These are phyloP conservation scores for Asterella californica DNA, from an alignment of 225 moss, liverwort and hornwort genomes.

Conservation along the genomic window DNA sequence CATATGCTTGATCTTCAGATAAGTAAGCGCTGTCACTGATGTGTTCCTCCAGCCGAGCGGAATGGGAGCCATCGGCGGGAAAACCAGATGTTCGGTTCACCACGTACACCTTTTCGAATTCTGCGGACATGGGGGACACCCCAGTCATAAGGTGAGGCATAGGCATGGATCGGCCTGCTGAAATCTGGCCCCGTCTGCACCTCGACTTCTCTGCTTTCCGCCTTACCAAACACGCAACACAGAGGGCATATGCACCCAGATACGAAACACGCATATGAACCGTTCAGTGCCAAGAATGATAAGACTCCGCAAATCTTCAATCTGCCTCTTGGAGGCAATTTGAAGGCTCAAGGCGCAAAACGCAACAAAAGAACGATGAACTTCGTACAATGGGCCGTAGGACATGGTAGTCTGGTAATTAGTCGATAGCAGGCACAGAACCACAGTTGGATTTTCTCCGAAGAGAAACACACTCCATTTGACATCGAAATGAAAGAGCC, in stretches of 20 bases:
- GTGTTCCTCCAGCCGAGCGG: slow-evolving; percentile 27
- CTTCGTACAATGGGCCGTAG: not conserved
- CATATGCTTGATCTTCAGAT: slow-evolving; percentile 40
- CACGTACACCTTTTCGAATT: slow-evolving; percentile 28
- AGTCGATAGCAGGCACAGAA: not conserved
- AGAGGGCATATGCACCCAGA: not conserved
- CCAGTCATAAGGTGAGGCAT: slow-evolving; percentile 34
- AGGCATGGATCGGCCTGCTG: not conserved
- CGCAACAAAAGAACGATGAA: not conserved
- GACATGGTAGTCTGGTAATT: not conserved
- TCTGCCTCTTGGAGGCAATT: not conserved
- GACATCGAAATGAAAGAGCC: not conserved
- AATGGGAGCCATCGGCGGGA: slow-evolving; percentile 25
- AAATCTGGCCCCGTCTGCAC: not conserved
- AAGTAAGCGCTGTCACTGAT: slow-evolving; percentile 35
- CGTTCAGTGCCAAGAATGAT: not conserved
- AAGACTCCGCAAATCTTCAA: not conserved
- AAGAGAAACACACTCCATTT: not conserved
- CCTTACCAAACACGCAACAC: not conserved
- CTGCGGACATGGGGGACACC: slow-evolving; percentile 17
- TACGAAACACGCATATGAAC: not conserved
- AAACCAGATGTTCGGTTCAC: slow-evolving; percentile 31
- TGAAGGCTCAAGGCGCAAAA: no score
- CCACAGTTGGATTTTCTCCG: not conserved
- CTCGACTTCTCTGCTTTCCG: not conserved